Conservation (phyloP, 1,284 basidiomycete genomes). For the Rugosomyces carneus region DNA sequence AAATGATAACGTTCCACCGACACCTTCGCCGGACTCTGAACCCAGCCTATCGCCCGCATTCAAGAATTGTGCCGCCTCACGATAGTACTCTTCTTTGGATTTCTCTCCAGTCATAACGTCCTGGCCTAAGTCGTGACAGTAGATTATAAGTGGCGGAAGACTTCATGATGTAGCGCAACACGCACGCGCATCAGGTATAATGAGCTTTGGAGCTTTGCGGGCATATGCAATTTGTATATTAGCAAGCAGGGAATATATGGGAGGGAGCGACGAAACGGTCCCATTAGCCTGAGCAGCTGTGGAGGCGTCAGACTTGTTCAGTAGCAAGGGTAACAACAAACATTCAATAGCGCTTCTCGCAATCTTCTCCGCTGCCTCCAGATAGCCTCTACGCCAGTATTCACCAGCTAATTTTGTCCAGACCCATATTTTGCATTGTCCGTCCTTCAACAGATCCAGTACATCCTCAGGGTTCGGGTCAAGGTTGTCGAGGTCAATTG, state of each 20-base stretch:
- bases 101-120: slow-evolving; percentile 58
- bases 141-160: too few species aligned
- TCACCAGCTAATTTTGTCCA: slow-evolving; percentile 77
- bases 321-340: slow-evolving; percentile 31
- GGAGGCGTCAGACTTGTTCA: slow-evolving; percentile 8
- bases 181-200: slow-evolving; percentile 70
- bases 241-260: slow-evolving; percentile 75
- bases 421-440: slow-evolving; percentile 60
- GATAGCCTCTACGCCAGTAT: slow-evolving; percentile 66
- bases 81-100: slow-evolving; percentile 64
- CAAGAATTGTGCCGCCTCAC: slow-evolving; percentile 64
- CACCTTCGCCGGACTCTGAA: slow-evolving; percentile 45
- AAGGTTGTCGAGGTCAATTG: slow-evolving; percentile 73
- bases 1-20: slow-evolving; percentile 49
- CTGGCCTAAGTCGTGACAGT: slow-evolving; percentile 41
- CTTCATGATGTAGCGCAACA: slow-evolving; percentile 10
- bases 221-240: slow-evolving; percentile 79
- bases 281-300: slow-evolving; percentile 52
- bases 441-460: slow-evolving; percentile 62
- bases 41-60: slow-evolving; percentile 57
- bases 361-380: slow-evolving; percentile 67
- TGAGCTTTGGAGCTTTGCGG: slow-evolving; percentile 74
- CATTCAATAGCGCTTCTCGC: slow-evolving; percentile 56
- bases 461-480: slow-evolving; percentile 70
- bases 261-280: slow-evolving; percentile 41